Evolutionary conservation across 768 basidiomycete genomes (phyloP), one percentile per base, ranked within the genome.

Genomic region (Cubamyces sp.): DNA sequence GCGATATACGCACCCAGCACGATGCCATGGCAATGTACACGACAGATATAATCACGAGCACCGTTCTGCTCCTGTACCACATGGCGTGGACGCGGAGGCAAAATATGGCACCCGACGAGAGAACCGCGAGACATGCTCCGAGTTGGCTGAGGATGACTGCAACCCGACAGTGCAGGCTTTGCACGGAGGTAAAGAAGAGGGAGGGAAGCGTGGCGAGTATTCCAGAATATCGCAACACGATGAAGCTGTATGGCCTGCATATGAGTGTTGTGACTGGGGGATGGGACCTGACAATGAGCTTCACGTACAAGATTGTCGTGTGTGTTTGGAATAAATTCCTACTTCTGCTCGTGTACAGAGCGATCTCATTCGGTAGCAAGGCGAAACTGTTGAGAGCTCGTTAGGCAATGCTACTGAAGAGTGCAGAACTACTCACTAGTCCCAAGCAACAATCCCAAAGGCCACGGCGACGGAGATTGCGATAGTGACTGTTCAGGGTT

Each of bases 21-120:
- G 45, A 19, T 7, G 25, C 25, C 45, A 47, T 47, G 15, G 21
- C 8, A 7, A n/a, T 9, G 19, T 21, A 47, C 11, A 47, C 45
- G 45, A 70, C 21, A 3, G 63, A 56, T 9, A 74, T 68, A 8
- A 73, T 39, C 8, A 46, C 71, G 39, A 72, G 46, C 19, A 73
- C 69, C 40, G 67, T 60, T 39, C 64, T 71, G 26, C 70, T 66
- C 21, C 70, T 71, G 42, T 69, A 69, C 75, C 76, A 78, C 45
- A 78, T 69, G n/a, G 72, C 69, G 46, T 68, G 68, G 16, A 77
- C 71, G 42, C 76, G 75, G 55, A 71, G 71, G 61, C 71, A 71
- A 54, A 77, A 74, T 14, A 78, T 71, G 18, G 66, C 59, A 46
- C 75, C 76, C 25, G 74, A 71, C 0, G 73, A 73, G 14, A 68